These are phyloP conservation scores for Chrysanthemum makinoi DNA, from an alignment of 129 eudicot species.

Conservation along the genomic window DNA sequence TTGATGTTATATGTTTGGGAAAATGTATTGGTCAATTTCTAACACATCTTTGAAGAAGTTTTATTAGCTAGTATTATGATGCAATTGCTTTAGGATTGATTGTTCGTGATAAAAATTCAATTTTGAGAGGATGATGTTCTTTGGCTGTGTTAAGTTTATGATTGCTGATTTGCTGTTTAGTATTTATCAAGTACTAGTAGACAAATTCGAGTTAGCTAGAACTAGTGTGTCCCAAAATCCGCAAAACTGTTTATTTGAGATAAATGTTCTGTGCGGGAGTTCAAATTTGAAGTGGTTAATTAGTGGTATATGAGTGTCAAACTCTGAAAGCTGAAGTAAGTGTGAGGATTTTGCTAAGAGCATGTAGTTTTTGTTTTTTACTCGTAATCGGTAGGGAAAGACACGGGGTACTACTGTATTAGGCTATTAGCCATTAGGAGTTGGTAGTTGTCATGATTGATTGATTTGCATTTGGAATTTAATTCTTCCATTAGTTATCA, in stretches of 20 bases:
- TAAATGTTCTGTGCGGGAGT: not conserved
- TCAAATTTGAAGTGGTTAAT: not conserved
- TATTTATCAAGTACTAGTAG: no score
- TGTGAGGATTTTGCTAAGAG: conserved; percentile 1
- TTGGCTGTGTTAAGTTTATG: conserved; percentile 14
- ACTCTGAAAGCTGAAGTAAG: not conserved
- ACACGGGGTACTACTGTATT: not conserved
- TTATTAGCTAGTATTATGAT: no score
- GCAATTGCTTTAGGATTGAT: not conserved
- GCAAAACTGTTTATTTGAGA: conserved; percentile 13
- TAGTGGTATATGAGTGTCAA: not conserved
- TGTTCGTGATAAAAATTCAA: not conserved
- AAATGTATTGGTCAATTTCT: no score
- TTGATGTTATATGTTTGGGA: no score
- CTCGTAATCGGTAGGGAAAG: not conserved
- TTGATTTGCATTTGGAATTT: conserved; percentile 12
- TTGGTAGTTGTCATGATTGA: conserved; percentile 29
- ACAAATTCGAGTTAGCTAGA: no score
- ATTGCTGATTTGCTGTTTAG: conserved; percentile 14
- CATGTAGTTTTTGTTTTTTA: not conserved
- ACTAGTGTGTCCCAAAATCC: no score
- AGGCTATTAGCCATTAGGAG: not conserved
- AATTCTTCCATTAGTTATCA: not conserved
- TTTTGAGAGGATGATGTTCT: conserved; percentile 8
- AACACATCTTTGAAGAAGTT: no score